Evolutionary conservation across 371 early-diverging fungal species (phyloP).

Genomic region (Lichtheimia ramosa): DNA sequence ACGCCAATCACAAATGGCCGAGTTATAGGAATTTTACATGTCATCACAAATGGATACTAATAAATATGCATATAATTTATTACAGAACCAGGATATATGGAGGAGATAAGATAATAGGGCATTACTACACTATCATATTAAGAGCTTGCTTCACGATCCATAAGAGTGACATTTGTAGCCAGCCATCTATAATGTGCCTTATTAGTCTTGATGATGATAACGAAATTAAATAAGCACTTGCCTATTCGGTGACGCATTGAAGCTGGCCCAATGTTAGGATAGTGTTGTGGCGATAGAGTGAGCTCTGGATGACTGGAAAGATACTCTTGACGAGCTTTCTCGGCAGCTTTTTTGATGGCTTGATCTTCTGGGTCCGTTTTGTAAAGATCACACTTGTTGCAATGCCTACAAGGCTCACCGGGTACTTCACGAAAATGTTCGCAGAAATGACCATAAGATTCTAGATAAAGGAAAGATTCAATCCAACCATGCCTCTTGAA

Average conservation of each 20-base stretch:
- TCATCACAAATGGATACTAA: too few species aligned
- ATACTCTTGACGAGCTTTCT: constrained; percentile 51
- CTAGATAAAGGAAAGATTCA: constrained; percentile 20
- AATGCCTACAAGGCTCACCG: constrained; percentile 50
- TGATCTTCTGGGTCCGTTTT: constrained; percentile 56
- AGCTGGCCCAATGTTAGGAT: constrained; percentile 31
- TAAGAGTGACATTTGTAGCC: constrained; percentile 19
- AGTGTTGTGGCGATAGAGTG: constrained; percentile 9
- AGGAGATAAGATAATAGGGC: background rate
- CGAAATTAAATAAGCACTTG: background rate
- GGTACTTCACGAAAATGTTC: constrained; percentile 61
- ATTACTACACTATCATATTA: constrained; percentile 15
- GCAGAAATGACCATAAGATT: constrained; percentile 66
- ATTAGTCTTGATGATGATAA: background rate
- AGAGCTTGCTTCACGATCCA: constrained; percentile 21
- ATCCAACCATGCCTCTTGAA: too few species aligned
- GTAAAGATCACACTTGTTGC: constrained; percentile 64
- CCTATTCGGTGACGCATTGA: constrained; percentile 21
- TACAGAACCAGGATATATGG: too few species aligned
- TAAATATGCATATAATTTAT: too few species aligned
- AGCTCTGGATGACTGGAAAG: constrained; percentile 45
- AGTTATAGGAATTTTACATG: too few species aligned
- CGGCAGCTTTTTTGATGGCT: constrained; percentile 46
- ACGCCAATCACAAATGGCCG: too few species aligned
- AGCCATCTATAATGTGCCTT: constrained; percentile 15